These are phyloP conservation scores for Artemisia tridentata DNA, from an alignment of 129 eudicot species.

Conservation along the genomic window DNA sequence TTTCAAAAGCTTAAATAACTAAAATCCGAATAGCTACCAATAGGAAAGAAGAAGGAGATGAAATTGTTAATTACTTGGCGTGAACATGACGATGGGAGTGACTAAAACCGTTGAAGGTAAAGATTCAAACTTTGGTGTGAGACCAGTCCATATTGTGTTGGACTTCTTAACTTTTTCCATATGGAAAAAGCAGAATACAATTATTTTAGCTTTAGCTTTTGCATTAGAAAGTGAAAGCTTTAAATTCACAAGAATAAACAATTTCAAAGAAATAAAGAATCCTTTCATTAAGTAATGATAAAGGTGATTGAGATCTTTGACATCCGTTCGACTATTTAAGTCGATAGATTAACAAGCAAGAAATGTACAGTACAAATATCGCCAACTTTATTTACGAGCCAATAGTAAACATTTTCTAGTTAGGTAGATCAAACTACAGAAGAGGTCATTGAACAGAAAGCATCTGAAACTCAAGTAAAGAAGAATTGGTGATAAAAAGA, in stretches of 20 bases:
- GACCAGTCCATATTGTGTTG: constrained; percentile 3
- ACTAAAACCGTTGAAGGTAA: background rate
- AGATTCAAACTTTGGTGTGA: constrained; percentile 32
- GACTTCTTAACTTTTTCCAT: constrained; percentile 27
- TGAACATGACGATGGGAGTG: constrained; percentile 13
- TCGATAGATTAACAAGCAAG: constrained; percentile 24
- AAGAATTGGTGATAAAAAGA: constrained; percentile 45
- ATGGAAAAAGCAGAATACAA: constrained; percentile 37
- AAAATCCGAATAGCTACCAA: background rate
- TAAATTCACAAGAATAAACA: constrained; percentile 28
- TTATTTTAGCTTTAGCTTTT: constrained; percentile 44
- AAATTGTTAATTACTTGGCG: constrained; percentile 27
- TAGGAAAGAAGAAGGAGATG: background rate
- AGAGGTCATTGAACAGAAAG: constrained; percentile 28
- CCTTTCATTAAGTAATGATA: constrained; percentile 25
- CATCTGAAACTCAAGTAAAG: constrained; percentile 47
- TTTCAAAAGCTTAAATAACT: background rate
- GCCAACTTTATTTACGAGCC: no score
- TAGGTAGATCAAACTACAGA: constrained; percentile 18
- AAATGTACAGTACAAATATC: constrained; percentile 12
- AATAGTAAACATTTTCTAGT: no score
- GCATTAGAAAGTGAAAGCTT: constrained; percentile 36
- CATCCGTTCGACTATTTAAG: constrained; percentile 16
- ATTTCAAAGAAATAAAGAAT: constrained; percentile 32
- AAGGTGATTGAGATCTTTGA: constrained; percentile 29